Evolutionary conservation across 768 basidiomycete genomes (phyloP).

Genomic region (Agaricus blazei): DNA sequence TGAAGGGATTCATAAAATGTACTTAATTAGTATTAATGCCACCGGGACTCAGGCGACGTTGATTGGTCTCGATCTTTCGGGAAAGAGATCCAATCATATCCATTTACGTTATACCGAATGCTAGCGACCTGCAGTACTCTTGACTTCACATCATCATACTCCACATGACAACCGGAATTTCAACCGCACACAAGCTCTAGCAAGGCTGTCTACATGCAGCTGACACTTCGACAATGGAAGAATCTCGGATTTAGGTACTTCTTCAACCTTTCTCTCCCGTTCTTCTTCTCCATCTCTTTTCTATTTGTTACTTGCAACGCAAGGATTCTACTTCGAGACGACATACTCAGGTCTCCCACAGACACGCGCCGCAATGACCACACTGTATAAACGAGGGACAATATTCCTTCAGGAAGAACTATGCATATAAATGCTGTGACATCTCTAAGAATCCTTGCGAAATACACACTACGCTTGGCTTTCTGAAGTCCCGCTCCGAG

Average conservation of each 20-base stretch:
- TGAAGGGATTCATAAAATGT: too few species aligned
- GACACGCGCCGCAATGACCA: neutral
- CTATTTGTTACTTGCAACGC: neutral
- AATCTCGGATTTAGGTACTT: neutral
- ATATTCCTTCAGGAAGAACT: neutral
- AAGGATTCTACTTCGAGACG: neutral
- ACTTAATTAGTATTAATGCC: too few species aligned
- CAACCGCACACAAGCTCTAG: neutral
- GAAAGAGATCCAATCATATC: too few species aligned
- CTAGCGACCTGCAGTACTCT: too few species aligned
- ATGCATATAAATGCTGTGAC: neutral
- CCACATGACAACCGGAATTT: neutral
- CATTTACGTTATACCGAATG: too few species aligned
- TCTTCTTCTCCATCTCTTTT: neutral
- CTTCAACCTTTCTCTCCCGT: neutral
- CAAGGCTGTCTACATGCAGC: neutral
- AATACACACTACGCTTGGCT: neutral
- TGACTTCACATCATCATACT: too few species aligned
- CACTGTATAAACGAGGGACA: neutral
- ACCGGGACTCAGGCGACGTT: too few species aligned
- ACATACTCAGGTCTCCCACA: neutral
- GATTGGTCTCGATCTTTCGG: too few species aligned
- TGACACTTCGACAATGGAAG: constrained; percentile 3
- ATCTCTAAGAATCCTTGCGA: neutral
- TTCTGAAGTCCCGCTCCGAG: neutral